Conservation (phyloP, 306 rosid genomes). For the Quercus engelmannii region DNA sequence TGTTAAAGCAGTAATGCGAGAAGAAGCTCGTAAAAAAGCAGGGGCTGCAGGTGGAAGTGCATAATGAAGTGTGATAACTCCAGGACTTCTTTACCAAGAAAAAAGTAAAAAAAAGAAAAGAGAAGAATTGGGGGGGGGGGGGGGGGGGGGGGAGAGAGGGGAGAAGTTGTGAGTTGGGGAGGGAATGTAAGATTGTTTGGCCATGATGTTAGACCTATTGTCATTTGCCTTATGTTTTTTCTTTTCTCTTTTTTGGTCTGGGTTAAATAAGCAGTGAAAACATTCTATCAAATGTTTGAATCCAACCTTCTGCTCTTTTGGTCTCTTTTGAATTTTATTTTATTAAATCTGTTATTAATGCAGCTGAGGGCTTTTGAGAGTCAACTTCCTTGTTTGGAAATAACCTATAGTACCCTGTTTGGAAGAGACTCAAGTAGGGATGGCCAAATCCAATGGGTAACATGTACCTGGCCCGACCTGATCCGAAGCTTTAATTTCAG, state of each 20-base stretch:
- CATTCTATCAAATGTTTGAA: neutral
- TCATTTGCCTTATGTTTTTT: neutral
- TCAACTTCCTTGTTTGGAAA: too few species aligned
- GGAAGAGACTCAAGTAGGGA: too few species aligned
- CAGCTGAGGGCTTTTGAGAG: too few species aligned
- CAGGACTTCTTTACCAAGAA: neutral
- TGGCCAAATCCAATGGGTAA: too few species aligned
- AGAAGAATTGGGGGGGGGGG: neutral
- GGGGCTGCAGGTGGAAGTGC: slow-evolving; percentile 21
- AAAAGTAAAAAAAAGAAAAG: neutral
- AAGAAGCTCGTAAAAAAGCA: slow-evolving; percentile 49
- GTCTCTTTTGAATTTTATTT: too few species aligned
- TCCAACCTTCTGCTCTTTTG: neutral
- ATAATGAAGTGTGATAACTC: neutral
- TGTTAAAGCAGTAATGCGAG: slow-evolving; percentile 48
- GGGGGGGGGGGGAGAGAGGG: too few species aligned
- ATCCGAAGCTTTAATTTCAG: too few species aligned
- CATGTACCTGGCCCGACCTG: too few species aligned
- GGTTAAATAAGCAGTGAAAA: slow-evolving; percentile 31
- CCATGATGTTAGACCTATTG: neutral
- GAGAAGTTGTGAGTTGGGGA: neutral
- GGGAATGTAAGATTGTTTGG: neutral
- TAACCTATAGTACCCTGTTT: neutral
- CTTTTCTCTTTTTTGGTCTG: neutral
- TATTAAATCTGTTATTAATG: too few species aligned